Evolutionary conservation across 2,329 filamentous ascomycete species (phyloP), one percentile per base, ranked within the genome.

Genomic region (Cordyceps cicadae): DNA sequence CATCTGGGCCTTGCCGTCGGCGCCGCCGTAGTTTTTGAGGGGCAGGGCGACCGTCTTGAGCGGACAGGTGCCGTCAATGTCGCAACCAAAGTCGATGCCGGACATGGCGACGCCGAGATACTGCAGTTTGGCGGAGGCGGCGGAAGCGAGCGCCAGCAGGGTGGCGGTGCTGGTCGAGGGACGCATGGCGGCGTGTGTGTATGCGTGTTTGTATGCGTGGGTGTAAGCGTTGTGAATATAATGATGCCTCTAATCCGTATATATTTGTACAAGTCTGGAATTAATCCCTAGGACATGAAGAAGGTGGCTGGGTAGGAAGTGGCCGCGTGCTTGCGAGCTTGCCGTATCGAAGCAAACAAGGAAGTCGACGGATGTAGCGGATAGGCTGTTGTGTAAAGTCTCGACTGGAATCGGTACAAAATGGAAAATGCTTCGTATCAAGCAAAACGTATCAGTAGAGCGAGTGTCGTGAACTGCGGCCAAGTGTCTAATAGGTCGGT

Each of bases 31-130:
- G 19, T 65, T 62, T 7, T 63, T 67, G 14, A 75, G 62, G 11
- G 74, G 75, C 32, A 77, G 67, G 52, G 74, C 71, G 17, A 70
- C 67, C 0, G 70, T 72, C 15, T 66, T 66, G 5, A 67, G 63
- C 1, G 74, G 73, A 67, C 76, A 78, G 50, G 66, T 71, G 61
- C 76, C 76, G 71, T 78, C 72, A 55, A 76, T 79, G 57, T 74
- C 70, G 60, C 77, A 79, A 5, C 77, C 78, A 68, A 80, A 79
- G 62, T 80, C 78, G 43, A 77, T 77, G 61, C 77, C 77, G 5
- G 77, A 72, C 59, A 80, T 76, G 26, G 76, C 76, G 8, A 80
- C 74, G 50, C 78, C 64, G 55, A 67, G 59, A 37, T 66, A 67
- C 37, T 61, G 46, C 24, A 61, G 54, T 41, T 61, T 57, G 19